phyloP scores from a whole-genome alignment of 495 filamentous ascomycete genomes.

The Xylaria intraflava region DNA sequence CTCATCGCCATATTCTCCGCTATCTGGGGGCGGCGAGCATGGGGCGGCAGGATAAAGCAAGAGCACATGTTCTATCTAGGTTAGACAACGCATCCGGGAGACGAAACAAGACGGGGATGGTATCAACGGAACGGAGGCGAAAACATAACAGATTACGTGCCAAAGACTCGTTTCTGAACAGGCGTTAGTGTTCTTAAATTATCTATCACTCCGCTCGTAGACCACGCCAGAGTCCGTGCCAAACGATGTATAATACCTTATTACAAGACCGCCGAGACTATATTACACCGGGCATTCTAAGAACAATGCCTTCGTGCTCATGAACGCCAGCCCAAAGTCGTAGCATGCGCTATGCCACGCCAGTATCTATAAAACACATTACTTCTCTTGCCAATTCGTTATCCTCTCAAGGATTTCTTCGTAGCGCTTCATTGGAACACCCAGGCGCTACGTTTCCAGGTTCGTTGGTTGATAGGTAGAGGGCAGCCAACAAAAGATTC shows the following conservation, averaged over 20 bases:
- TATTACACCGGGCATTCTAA: conserved; percentile 11
- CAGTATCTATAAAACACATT: not conserved
- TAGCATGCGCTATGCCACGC: not conserved
- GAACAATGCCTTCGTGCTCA: conserved; percentile 1
- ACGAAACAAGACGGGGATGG: no score
- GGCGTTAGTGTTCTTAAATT: no score
- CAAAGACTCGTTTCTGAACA: no score
- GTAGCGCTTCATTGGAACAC: not conserved
- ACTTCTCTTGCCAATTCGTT: conserved; percentile 3
- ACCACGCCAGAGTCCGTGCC: no score
- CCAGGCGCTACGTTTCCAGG: not conserved
- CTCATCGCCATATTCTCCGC: no score
- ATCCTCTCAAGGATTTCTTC: conserved; percentile 7
- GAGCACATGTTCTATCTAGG: no score
- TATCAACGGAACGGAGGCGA: no score
- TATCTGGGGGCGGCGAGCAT: no score
- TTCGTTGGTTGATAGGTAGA: not conserved
- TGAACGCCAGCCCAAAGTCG: not conserved
- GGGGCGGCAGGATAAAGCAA: no score
- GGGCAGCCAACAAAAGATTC: not conserved
- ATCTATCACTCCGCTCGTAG: no score
- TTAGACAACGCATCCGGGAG: no score
- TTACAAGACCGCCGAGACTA: conserved; percentile 27
- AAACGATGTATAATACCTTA: conserved; percentile 8
- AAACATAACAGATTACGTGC: no score